These are phyloP conservation scores for Sparassis latifolia DNA, from an alignment of 1,284 basidiomycete genomes.

Conservation along the genomic window DNA sequence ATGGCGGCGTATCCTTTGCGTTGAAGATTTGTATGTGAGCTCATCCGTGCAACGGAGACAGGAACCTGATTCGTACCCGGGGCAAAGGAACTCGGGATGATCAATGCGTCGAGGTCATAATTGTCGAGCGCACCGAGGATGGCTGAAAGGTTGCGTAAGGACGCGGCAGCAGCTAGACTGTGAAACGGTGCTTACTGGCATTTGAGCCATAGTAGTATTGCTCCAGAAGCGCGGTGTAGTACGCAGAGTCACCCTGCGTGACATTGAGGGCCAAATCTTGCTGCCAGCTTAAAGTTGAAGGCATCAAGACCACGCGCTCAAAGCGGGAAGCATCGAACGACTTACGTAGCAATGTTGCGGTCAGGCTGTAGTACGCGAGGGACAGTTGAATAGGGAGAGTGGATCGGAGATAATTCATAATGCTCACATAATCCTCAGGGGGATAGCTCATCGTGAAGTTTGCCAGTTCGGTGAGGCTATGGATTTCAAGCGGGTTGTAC, in stretches of 20 bases:
- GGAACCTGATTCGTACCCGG: constrained; percentile 40
- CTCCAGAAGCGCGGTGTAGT: too few species aligned
- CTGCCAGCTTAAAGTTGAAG: constrained; percentile 45
- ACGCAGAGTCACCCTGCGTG: too few species aligned
- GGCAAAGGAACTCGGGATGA: constrained; percentile 37
- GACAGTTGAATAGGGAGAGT: constrained; percentile 37
- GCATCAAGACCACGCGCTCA: constrained; percentile 32
- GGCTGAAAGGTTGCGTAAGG: constrained; percentile 25
- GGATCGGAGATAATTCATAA: constrained; percentile 39
- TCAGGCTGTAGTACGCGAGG: constrained; percentile 31
- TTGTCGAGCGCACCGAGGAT: constrained; percentile 50
- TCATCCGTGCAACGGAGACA: constrained; percentile 22
- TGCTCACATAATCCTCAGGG: neutral
- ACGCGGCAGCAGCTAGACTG: too few species aligned
- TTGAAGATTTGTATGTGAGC: constrained; percentile 5
- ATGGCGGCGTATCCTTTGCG: constrained; percentile 32
- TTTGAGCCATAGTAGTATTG: too few species aligned
- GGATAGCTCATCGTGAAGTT: constrained; percentile 37
- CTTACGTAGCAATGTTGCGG: too few species aligned
- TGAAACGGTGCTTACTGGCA: too few species aligned
- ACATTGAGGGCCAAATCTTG: constrained; percentile 17
- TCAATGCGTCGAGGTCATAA: constrained; percentile 49
- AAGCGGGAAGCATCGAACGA: too few species aligned
- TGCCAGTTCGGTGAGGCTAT: constrained; percentile 48
- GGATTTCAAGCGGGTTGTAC: constrained; percentile 46